Evolutionary conservation across 31 red algal species (phyloP).

Genomic region (Asparagopsis taxiformis): DNA sequence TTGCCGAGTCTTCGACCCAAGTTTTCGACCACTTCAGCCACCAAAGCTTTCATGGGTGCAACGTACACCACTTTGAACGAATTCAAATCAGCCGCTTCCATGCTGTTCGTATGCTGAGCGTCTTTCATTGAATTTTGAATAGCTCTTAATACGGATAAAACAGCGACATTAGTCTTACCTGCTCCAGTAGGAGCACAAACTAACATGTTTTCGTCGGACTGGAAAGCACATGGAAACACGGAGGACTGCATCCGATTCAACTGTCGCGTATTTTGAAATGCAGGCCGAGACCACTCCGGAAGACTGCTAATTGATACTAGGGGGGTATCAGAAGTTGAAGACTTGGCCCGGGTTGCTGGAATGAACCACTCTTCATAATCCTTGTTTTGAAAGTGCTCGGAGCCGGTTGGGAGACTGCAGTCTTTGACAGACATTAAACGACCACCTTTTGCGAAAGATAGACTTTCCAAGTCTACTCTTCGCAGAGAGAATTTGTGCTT

Average conservation of each 20-base stretch:
- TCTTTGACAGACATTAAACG: conserved; percentile 51
- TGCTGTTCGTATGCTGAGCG: background rate
- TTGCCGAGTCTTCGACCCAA: conserved; percentile 48
- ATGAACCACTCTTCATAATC: conserved; percentile 88
- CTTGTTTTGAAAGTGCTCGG: conserved; percentile 68
- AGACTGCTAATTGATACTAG: conserved; percentile 52
- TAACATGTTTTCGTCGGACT: conserved; percentile 88
- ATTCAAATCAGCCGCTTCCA: conserved; percentile 34
- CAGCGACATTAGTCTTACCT: conserved; percentile 96
- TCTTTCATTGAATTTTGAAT: conserved; percentile 13
- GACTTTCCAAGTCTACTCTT: conserved; percentile 74
- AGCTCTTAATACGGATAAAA: conserved; percentile 77
- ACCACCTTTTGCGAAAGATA: conserved; percentile 67
- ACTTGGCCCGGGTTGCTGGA: conserved; percentile 39
- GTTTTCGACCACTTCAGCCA: conserved; percentile 88
- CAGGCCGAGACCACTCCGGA: conserved; percentile 67
- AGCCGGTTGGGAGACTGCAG: conserved; percentile 54
- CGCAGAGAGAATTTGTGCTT: conserved; percentile 48
- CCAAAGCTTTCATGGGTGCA: conserved; percentile 98
- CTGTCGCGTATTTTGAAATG: conserved; percentile 63
- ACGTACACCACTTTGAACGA: conserved; percentile 95
- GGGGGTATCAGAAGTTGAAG: background rate
- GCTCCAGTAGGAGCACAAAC: conserved; percentile 96
- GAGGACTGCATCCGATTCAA: conserved; percentile 86
- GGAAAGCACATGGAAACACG: conserved; percentile 73